phyloP scores from a whole-genome alignment of 768 basidiomycete species.

The Candolleomyces aberdarensis region DNA sequence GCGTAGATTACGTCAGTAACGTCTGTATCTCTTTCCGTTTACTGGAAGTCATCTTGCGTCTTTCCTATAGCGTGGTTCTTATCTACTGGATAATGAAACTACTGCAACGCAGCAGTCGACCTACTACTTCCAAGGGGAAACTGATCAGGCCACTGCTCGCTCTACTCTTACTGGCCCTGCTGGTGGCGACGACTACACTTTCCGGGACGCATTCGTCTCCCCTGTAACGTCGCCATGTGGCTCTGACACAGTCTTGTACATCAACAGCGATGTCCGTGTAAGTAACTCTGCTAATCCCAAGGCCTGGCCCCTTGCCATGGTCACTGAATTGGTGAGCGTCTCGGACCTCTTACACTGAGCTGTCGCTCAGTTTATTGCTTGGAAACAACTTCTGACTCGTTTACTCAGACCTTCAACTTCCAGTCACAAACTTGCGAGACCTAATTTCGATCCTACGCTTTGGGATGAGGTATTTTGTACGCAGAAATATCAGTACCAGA shows the following conservation, averaged over 20 bases:
- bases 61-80: background rate
- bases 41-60: constrained; percentile 12
- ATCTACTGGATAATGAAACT: background rate
- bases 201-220: constrained; percentile 1
- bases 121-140: constrained; percentile 13
- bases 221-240: constrained; percentile 3
- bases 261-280: constrained; percentile 1
- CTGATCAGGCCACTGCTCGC: constrained; percentile 9
- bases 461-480: background rate
- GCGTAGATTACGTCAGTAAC: constrained; percentile 15
- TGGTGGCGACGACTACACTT: constrained; percentile 2
- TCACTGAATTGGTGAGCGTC: background rate
- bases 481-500: too few species aligned
- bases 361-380: background rate
- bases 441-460: background rate
- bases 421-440: background rate
- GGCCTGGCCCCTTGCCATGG: background rate
- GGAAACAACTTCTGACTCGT: background rate
- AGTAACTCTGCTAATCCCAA: background rate
- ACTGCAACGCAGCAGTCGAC: background rate
- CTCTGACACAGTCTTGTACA: background rate
- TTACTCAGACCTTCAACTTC: constrained; percentile 4
- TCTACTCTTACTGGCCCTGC: background rate
- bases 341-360: background rate
- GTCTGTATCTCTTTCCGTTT: constrained; percentile 1